Conservation (phyloP, 495 filamentous ascomycete species). For the Aspergillus egyptiacus region DNA sequence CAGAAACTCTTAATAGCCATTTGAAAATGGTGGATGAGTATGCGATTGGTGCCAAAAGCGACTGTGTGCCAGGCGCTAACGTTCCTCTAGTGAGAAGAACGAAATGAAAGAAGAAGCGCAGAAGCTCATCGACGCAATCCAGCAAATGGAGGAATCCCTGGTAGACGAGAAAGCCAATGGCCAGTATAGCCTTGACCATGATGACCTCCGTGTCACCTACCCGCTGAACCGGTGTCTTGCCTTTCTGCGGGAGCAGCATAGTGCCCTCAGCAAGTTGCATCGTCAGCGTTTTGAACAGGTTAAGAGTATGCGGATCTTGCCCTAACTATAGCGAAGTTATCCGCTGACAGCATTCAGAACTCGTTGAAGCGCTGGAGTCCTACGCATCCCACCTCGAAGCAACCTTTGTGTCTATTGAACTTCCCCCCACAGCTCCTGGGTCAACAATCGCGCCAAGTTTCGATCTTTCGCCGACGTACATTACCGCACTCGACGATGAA, state of each 20-base stretch:
- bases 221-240: constrained; percentile 75
- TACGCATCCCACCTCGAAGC: constrained; percentile 92
- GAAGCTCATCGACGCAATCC: constrained; percentile 72
- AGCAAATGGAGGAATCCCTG: constrained; percentile 88
- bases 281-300: constrained; percentile 89
- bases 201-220: constrained; percentile 66
- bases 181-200: constrained; percentile 55
- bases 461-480: constrained; percentile 84
- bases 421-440: constrained; percentile 74
- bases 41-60: constrained; percentile 16
- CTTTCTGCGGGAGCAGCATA: constrained; percentile 77
- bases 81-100: constrained; percentile 68
- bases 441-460: constrained; percentile 72
- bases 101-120: constrained; percentile 81
- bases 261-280: constrained; percentile 70
- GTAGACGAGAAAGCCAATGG: constrained; percentile 64
- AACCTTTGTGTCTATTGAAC: constrained; percentile 69
- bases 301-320: constrained; percentile 59
- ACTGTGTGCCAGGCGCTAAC: not conserved
- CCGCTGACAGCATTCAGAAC: constrained; percentile 53
- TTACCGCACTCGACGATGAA: constrained; percentile 78
- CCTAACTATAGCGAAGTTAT: not conserved
- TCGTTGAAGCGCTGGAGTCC: constrained; percentile 86
- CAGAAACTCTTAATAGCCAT: constrained; percentile 80
- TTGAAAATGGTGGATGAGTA: constrained; percentile 68